A percentile compares a stretch with the other conserved stretches of the same genome.
Evolutionary conservation across 192 early-diverging fungal species (phyloP).

Genomic region (Umbelopsis sp.): DNA sequence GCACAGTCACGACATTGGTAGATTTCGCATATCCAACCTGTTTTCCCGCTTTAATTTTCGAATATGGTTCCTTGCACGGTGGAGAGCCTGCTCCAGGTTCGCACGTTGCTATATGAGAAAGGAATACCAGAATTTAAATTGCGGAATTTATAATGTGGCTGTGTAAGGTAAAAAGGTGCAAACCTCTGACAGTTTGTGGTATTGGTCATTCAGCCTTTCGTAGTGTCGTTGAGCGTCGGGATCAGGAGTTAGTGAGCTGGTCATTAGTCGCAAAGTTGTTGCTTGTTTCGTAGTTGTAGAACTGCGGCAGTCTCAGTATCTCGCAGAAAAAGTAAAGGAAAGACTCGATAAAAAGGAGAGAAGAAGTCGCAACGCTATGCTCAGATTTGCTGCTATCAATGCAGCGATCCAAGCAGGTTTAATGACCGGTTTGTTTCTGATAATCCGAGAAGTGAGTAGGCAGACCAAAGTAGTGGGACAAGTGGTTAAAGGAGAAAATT

Average conservation of each 20-base stretch:
- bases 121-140: neutral
- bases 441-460: neutral
- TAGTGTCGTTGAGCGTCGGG: constrained; percentile 13
- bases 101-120: neutral
- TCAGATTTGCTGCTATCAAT: constrained; percentile 16
- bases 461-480: too few relatives aligned
- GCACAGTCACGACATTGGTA: neutral
- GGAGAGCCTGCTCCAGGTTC: constrained; percentile 16
- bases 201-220: neutral
- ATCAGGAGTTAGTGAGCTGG: constrained; percentile 1
- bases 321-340: neutral
- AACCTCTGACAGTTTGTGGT: constrained; percentile 4
- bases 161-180: neutral
- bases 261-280: constrained; percentile 8
- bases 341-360: constrained; percentile 16
- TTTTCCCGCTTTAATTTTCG: constrained; percentile 46
- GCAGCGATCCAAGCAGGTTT: constrained; percentile 2
- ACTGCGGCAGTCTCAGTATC: neutral
- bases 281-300: neutral
- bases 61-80: constrained; percentile 37
- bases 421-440: constrained; percentile 12
- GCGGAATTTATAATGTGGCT: neutral
- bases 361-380: neutral
- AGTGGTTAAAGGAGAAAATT: too few relatives aligned
- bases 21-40: constrained; percentile 33